Evolutionary conservation across 306 rosid species (phyloP).

Genomic region (Medicago arabica): DNA sequence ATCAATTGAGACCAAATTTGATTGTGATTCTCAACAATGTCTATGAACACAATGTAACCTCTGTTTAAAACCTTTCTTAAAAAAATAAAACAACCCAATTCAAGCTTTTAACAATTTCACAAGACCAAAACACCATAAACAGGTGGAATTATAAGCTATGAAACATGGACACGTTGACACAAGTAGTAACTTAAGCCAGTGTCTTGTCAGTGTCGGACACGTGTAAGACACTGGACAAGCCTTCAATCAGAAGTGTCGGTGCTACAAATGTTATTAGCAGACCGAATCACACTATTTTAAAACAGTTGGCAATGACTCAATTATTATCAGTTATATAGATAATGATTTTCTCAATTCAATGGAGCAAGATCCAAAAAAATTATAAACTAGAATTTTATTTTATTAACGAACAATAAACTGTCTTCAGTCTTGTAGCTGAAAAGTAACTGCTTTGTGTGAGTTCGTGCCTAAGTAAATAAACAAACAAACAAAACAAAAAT

Average conservation of each 20-base stretch:
- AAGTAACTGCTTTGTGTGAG: conserved; percentile 1
- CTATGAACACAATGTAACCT: not conserved
- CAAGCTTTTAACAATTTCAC: conserved; percentile 3
- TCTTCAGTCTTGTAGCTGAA: not conserved
- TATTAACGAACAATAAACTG: not conserved
- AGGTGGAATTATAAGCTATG: not conserved
- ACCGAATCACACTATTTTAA: not conserved
- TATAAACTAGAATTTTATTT: not conserved
- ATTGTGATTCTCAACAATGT: not conserved
- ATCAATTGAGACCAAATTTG: not conserved
- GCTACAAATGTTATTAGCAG: not conserved
- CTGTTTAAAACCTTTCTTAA: not conserved
- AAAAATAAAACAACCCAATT: conserved; percentile 13
- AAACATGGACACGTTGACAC: no score
- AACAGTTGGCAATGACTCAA: not conserved
- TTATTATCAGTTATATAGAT: not conserved
- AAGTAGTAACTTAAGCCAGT: no score
- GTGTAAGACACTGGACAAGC: no score
- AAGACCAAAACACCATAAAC: conserved; percentile 9
- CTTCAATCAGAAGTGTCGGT: no score
- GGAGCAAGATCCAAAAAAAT: not conserved
- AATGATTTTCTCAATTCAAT: not conserved
- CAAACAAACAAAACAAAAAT: not conserved
- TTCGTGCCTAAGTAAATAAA: not conserved
- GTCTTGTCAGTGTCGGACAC: no score